phyloP scores from a whole-genome alignment of 2,329 filamentous ascomycete genomes.

The Coniochaeta prunicola region DNA sequence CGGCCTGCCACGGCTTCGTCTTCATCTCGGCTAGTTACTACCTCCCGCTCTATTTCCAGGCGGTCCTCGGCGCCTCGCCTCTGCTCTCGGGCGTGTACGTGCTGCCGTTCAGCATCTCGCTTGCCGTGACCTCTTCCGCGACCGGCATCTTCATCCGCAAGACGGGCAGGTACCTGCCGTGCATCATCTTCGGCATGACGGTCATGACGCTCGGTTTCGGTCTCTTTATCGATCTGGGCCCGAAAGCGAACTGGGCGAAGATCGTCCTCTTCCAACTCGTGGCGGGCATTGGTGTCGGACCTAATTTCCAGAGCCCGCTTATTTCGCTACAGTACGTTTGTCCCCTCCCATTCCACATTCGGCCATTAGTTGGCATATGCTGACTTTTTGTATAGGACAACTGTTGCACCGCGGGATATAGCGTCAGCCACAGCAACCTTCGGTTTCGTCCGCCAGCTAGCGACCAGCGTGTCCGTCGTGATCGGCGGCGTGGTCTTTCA shows the following conservation, averaged over 20 bases:
- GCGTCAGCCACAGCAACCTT: slow-evolving; percentile 57
- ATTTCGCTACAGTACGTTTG: slow-evolving; percentile 47
- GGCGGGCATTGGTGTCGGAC: slow-evolving; percentile 52
- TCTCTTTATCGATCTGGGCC: slow-evolving; percentile 46
- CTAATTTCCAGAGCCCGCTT: slow-evolving; percentile 56
- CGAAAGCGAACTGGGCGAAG: slow-evolving; percentile 37
- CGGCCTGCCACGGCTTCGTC: slow-evolving; percentile 42
- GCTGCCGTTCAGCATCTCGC: slow-evolving; percentile 50
- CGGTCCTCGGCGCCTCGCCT: slow-evolving; percentile 53
- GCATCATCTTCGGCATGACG: slow-evolving; percentile 45
- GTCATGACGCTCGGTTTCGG: slow-evolving; percentile 54
- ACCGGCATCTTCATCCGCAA: slow-evolving; percentile 37
- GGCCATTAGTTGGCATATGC: too few relatives aligned
- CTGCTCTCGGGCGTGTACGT: slow-evolving; percentile 55
- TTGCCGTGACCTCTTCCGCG: slow-evolving; percentile 33
- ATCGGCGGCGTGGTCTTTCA: slow-evolving; percentile 40
- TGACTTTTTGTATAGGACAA: slow-evolving; percentile 23
- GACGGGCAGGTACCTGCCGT: slow-evolving; percentile 50
- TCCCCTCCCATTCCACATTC: not conserved
- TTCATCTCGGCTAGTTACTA: slow-evolving; percentile 65
- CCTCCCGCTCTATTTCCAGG: slow-evolving; percentile 67
- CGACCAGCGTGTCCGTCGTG: slow-evolving; percentile 50
- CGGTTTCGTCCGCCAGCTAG: slow-evolving; percentile 51
- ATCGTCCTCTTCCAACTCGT: slow-evolving; percentile 51
- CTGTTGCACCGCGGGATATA: slow-evolving; percentile 51